Conservation (phyloP, 306 rosid genomes). For the Casuarina equisetifolia region DNA sequence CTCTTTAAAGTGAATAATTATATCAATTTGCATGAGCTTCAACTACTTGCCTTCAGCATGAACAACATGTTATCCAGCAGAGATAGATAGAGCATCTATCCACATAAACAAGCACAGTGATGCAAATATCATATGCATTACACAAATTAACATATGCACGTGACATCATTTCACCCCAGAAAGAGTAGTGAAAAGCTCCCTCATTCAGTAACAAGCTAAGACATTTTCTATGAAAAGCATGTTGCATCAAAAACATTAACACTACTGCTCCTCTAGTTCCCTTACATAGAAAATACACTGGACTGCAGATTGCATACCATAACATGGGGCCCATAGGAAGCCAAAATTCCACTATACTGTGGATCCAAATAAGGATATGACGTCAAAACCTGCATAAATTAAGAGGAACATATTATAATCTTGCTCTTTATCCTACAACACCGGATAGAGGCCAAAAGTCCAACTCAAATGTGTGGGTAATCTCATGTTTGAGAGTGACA, state of each 20-base stretch:
- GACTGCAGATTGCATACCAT: conserved; percentile 47
- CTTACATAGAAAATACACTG: neutral
- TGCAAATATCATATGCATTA: neutral
- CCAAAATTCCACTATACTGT: conserved; percentile 54
- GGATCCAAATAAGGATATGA: conserved; percentile 63
- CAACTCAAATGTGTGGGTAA: neutral
- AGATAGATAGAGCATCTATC: neutral
- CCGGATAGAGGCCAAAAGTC: no score
- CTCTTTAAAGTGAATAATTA: neutral
- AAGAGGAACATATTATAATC: conserved; percentile 24
- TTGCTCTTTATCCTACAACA: neutral
- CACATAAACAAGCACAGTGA: neutral
- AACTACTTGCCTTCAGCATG: neutral
- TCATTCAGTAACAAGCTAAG: neutral
- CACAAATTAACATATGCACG: neutral
- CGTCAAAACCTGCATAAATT: conserved; percentile 61
- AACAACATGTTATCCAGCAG: neutral
- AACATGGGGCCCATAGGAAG: conserved; percentile 54
- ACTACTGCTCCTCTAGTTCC: neutral
- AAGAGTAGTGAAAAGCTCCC: neutral
- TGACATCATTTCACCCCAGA: neutral
- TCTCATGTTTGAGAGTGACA: conserved; percentile 14
- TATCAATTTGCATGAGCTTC: conserved; percentile 1
- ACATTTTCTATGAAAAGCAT: neutral
- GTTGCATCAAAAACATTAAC: conserved; percentile 8